Conservation (phyloP, 352 stramenopile species). For the Pythium aquatile region DNA sequence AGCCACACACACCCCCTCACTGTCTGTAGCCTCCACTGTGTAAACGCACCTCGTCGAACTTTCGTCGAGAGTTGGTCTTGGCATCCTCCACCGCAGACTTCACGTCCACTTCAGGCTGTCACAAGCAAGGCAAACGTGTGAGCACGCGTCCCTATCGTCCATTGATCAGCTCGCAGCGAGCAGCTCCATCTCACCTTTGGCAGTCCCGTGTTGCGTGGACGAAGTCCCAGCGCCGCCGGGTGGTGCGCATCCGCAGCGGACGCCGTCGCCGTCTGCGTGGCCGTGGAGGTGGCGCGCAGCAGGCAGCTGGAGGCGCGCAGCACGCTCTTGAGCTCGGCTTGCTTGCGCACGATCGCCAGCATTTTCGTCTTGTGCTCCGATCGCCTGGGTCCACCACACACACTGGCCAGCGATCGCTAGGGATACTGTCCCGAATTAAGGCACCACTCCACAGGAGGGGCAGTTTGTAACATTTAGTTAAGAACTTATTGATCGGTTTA, state of each 20-base stretch:
- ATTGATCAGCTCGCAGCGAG: neutral
- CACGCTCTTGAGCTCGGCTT: conserved; percentile 30
- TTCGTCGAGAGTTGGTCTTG: conserved; percentile 63
- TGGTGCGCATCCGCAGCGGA: conserved; percentile 34
- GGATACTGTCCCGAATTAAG: conserved; percentile 13
- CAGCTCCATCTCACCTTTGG: conserved; percentile 37
- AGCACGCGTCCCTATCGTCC: neutral
- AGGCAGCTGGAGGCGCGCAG: conserved; percentile 39
- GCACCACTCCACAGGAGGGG: neutral
- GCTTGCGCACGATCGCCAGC: conserved; percentile 26
- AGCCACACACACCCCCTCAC: neutral
- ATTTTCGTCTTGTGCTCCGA: conserved; percentile 27
- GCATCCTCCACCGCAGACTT: conserved; percentile 52
- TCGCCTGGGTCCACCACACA: conserved; percentile 28
- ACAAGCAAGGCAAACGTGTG: conserved; percentile 2
- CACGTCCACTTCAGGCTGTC: conserved; percentile 57
- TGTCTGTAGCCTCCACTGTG: too few species aligned
- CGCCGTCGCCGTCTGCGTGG: conserved; percentile 16
- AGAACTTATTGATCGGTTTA: conserved; percentile 3
- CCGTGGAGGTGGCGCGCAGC: conserved; percentile 46
- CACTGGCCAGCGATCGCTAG: conserved; percentile 17
- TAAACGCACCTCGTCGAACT: conserved; percentile 77
- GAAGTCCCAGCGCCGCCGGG: conserved; percentile 64
- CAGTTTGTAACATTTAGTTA: conserved; percentile 10
- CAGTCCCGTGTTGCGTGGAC: conserved; percentile 50